These are phyloP conservation scores for Nothomitra cinnamomea DNA, from an alignment of 2,329 filamentous ascomycete genomes.

Conservation along the genomic window DNA sequence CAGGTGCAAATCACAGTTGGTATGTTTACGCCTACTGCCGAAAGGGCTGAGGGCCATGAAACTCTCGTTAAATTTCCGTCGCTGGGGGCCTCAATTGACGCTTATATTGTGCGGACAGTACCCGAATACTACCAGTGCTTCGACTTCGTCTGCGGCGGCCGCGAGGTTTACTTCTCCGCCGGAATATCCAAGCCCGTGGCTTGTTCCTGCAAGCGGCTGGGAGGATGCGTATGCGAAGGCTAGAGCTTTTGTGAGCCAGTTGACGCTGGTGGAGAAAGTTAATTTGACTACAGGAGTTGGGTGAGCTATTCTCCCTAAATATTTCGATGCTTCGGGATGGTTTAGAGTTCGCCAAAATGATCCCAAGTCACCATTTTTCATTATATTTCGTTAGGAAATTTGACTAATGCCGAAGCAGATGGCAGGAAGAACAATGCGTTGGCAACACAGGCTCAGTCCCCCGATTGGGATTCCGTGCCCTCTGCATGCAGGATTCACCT, in stretches of 20 bases:
- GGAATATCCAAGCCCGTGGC: slow-evolving; percentile 78
- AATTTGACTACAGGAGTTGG: slow-evolving; percentile 86
- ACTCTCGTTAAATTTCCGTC: background rate
- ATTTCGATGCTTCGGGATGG: background rate
- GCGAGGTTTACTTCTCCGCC: slow-evolving; percentile 34
- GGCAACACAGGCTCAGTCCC: slow-evolving; percentile 57
- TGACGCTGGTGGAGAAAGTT: slow-evolving; percentile 80
- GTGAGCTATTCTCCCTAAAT: slow-evolving; percentile 28
- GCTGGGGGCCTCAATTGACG: background rate
- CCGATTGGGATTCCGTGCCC: slow-evolving; percentile 47
- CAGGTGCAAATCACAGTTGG: background rate
- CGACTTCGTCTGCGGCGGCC: no score
- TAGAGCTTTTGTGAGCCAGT: slow-evolving; percentile 59
- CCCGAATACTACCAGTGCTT: background rate
- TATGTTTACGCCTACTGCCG: background rate
- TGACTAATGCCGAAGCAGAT: slow-evolving; percentile 25
- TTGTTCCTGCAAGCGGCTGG: slow-evolving; percentile 59
- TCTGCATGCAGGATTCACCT: slow-evolving; percentile 82
- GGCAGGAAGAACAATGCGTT: slow-evolving; percentile 56
- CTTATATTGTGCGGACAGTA: background rate
- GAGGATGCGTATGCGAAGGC: slow-evolving; percentile 59
- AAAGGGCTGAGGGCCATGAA: background rate
- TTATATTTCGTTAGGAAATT: no score
- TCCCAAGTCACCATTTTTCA: no score
- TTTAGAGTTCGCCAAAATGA: slow-evolving; percentile 13